Conservation (phyloP, 2,329 filamentous ascomycete genomes). For the Fusarium pseudograminearum region DNA sequence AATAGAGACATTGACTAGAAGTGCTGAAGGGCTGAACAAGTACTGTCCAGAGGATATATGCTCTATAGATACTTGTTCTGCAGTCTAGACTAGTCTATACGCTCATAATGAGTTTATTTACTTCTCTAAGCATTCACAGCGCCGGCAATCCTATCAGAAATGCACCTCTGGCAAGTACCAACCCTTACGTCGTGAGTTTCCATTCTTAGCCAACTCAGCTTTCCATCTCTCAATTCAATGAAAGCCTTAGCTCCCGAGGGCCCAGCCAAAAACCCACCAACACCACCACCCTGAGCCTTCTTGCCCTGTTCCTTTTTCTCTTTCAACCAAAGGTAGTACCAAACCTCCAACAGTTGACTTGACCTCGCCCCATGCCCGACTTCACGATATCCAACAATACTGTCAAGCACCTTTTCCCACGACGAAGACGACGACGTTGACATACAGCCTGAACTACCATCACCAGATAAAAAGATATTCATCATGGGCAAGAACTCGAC, state of each 20-base stretch:
- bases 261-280: constrained; percentile 32
- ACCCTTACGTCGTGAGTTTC: constrained; percentile 36
- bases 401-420: constrained; percentile 26
- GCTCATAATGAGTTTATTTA: neutral
- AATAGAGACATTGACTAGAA: neutral
- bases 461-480: constrained; percentile 9
- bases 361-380: constrained; percentile 36
- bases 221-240: constrained; percentile 18
- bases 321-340: constrained; percentile 5
- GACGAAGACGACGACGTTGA: constrained; percentile 39
- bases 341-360: constrained; percentile 5
- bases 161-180: constrained; percentile 2
- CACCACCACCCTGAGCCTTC: constrained; percentile 23
- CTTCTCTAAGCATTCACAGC: neutral
- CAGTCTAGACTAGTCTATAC: neutral
- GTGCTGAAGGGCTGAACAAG: constrained; percentile 16
- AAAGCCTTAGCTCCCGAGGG: constrained; percentile 19
- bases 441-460: neutral
- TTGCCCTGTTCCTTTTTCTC: constrained; percentile 25
- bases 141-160: neutral
- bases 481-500: constrained; percentile 61
- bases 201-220: constrained; percentile 32
- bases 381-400: constrained; percentile 30
- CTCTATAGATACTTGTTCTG: neutral
- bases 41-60: constrained; percentile 13